These are phyloP conservation scores for Neurospora sp. DNA, from an alignment of 495 filamentous ascomycete species.

Conservation along the genomic window DNA sequence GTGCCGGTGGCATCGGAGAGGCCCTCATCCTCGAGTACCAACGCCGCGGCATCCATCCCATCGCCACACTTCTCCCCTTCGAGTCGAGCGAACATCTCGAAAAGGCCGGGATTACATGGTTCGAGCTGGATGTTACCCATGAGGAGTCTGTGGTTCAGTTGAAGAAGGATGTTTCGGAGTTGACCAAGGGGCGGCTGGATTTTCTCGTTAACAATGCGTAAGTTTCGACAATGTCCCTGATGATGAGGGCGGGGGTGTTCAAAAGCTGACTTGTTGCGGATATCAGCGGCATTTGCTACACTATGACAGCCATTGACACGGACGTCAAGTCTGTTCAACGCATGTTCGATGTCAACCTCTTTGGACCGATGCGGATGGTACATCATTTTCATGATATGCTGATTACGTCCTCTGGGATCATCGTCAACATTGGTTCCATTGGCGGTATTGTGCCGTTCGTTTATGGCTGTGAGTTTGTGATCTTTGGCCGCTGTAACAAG, in stretches of 20 bases:
- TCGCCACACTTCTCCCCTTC: not conserved
- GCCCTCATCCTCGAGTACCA: not conserved
- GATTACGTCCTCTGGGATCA: not conserved
- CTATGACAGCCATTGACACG: not conserved
- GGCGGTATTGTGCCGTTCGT: not conserved
- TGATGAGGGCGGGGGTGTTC: too few species aligned
- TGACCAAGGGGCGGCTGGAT: not conserved
- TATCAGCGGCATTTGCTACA: not conserved
- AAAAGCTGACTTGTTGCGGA: not conserved
- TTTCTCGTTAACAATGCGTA: not conserved
- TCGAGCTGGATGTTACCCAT: not conserved
- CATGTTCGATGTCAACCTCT: not conserved
- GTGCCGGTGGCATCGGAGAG: not conserved
- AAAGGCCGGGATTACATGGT: not conserved
- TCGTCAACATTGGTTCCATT: not conserved
- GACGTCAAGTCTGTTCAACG: not conserved
- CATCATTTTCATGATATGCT: not conserved
- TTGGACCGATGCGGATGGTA: not conserved
- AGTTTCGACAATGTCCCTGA: not conserved
- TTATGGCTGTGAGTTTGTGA: not conserved
- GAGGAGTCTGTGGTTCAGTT: not conserved
- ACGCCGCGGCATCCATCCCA: not conserved
- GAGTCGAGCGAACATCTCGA: not conserved
- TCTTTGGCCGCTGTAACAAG: too few species aligned
- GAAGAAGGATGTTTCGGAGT: not conserved